Conservation (phyloP, 805 yeast genomes). For the Sugiyamaella americana region DNA sequence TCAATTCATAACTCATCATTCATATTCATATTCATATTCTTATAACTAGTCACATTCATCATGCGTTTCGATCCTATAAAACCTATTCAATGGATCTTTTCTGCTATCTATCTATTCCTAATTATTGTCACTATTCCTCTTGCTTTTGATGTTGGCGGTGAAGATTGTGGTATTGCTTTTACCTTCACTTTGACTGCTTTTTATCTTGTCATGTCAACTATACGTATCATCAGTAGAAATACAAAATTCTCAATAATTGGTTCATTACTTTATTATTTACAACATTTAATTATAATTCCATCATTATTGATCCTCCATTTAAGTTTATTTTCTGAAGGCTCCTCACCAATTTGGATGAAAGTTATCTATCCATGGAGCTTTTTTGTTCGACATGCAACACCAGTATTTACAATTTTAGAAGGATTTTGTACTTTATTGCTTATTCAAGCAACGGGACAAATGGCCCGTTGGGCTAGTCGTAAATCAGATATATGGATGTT, state of each 20-base stretch:
- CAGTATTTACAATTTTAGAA: constrained; percentile 81
- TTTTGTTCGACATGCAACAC: constrained; percentile 72
- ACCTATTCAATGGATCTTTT: constrained; percentile 15
- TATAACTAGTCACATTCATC: too few species aligned
- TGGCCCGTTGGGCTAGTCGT: constrained; percentile 61
- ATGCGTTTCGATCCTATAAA: background rate
- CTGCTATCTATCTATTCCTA: constrained; percentile 51
- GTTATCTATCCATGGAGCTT: constrained; percentile 64
- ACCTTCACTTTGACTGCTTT: constrained; percentile 64
- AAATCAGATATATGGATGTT: constrained; percentile 77
- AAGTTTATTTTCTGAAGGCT: constrained; percentile 27
- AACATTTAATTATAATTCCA: constrained; percentile 70
- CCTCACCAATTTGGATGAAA: constrained; percentile 29
- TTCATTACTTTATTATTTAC: constrained; percentile 57
- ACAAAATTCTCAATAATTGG: constrained; percentile 35
- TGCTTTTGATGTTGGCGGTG: constrained; percentile 91
- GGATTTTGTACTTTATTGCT: constrained; percentile 88
- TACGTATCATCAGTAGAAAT: constrained; percentile 47
- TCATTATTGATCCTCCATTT: constrained; percentile 59
- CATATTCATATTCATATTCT: too few species aligned
- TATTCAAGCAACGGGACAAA: constrained; percentile 89
- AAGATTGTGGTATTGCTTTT: constrained; percentile 80
- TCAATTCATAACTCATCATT: too few species aligned
- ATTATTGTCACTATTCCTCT: constrained; percentile 81
- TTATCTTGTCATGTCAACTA: constrained; percentile 67